Evolutionary conservation across 202 grass and related monocot species (phyloP).

Genomic region (Hordeum pubiflorum): DNA sequence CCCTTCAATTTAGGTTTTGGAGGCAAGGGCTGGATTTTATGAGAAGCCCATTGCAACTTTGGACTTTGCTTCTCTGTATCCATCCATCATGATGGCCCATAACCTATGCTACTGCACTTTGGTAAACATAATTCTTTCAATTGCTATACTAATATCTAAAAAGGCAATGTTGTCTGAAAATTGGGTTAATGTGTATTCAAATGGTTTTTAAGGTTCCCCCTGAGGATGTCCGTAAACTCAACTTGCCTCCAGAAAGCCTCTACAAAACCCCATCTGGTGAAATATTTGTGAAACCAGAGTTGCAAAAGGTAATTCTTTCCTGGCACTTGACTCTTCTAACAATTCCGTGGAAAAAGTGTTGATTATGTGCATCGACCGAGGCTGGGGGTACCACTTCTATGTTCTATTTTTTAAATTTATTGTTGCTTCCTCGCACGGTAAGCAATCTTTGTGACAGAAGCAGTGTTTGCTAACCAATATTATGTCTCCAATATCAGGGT

Average conservation of each 20-base stretch:
- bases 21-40: conserved; percentile 96
- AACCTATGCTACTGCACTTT: conserved; percentile 98
- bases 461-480: conserved; percentile 16
- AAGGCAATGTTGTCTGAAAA: conserved; percentile 25
- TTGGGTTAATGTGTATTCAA: conserved; percentile 20
- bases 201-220: conserved; percentile 61
- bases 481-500: conserved; percentile 47
- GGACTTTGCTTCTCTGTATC: conserved; percentile 99
- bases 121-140: conserved; percentile 42
- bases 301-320: conserved; percentile 68
- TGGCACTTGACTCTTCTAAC: background rate
- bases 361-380: background rate
- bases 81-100: conserved; percentile 99
- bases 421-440: conserved; percentile 6
- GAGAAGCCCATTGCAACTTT: conserved; percentile 97
- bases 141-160: conserved; percentile 20
- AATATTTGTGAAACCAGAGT: conserved; percentile 86
- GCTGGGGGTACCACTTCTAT: background rate
- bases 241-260: conserved; percentile 69
- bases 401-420: background rate
- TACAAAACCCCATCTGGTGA: conserved; percentile 96
- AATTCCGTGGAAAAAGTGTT: background rate
- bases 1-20: conserved; percentile 69
- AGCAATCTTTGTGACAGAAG: conserved; percentile 9
- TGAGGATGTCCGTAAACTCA: conserved; percentile 76